These are phyloP conservation scores for Hamamelis virginiana DNA, from an alignment of 164 flowering plant genomes.

Conservation along the genomic window DNA sequence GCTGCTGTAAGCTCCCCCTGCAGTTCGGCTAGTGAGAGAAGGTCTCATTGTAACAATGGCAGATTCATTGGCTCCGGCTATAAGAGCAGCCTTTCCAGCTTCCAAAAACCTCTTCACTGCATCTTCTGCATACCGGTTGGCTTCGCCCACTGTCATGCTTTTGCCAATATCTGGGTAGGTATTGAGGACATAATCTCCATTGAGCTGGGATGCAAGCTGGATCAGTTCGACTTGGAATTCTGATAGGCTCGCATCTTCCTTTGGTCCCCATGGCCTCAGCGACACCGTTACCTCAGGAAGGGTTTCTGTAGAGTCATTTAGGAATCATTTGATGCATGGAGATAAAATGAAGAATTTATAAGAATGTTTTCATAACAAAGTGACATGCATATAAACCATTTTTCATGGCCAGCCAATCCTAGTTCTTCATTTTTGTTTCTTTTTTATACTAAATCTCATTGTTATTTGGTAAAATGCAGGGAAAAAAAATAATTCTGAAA, in stretches of 20 bases:
- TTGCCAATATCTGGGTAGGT: conserved; percentile 74
- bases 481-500: not conserved
- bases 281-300: conserved; percentile 58
- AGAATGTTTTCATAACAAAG: too few relatives aligned
- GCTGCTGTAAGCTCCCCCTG: conserved; percentile 15
- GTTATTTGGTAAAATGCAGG: too few relatives aligned
- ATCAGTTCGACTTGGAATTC: conserved; percentile 91
- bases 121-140: conserved; percentile 78
- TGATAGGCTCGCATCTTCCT: conserved; percentile 61
- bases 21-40: conserved; percentile 69
- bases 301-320: conserved; percentile 42
- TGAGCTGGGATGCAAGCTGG: conserved; percentile 92
- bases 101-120: conserved; percentile 89
- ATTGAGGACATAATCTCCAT: conserved; percentile 79
- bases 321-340: not conserved
- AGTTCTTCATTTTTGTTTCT: not conserved
- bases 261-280: conserved; percentile 69
- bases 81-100: conserved; percentile 82
- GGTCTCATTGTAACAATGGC: conserved; percentile 93
- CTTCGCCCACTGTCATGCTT: conserved; percentile 76
- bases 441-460: not conserved
- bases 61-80: conserved; percentile 89
- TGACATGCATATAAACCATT: too few relatives aligned
- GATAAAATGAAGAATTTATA: too few relatives aligned
- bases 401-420: too few relatives aligned